Evolutionary conservation across 148 eudicot species (phyloP), one percentile per base, ranked within the genome.

Genomic region (Salicornia ramosissima): DNA sequence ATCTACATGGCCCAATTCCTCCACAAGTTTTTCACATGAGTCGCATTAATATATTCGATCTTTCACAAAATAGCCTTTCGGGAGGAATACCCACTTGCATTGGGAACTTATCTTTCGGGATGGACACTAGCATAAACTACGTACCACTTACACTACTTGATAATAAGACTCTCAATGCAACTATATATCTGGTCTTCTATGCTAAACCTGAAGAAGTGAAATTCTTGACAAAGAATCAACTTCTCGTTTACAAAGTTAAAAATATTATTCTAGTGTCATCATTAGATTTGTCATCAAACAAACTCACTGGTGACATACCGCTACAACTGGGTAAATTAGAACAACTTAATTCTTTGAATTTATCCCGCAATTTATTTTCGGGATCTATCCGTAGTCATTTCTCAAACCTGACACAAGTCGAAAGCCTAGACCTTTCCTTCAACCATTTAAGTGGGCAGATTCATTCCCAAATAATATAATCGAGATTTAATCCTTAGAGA

Each of bases 361-460:
- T 74, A 42, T 74, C 78, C 29, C 78, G 60, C 24, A 75, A 77
- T 54, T 12, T 24, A 28, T 61, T 77, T n/a, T 4, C 19, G 0
- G 76, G 76, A 1, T 43, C 68, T 3, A 72, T 77, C 16, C 80
- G 76, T 0, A 33, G 19, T 18, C 59, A 28, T 14, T 53, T 77
- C 10, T 67, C 80, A n/a, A 67, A 53, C 19, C 46, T 77, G 18
- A 18, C 34, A 40, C 31, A 21, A 18, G 59, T 77, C 5, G 76
- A 77, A 52, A 72, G 80, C 59, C 33, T 77, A 6, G 59, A 55
- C 59, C 42, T 77, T 5, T 71, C 80, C 18, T 77, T 33, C 69
- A 77, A 77, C 56, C 36, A 39, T 18, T 18, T 64, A 16, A 64
- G 43, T 19, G 78, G 68, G 22, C 2, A 0, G 0, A 54, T 76